Evolutionary conservation across 106 monocot genomes (phyloP).

Genomic region (Acanthochlamys bracteata): DNA sequence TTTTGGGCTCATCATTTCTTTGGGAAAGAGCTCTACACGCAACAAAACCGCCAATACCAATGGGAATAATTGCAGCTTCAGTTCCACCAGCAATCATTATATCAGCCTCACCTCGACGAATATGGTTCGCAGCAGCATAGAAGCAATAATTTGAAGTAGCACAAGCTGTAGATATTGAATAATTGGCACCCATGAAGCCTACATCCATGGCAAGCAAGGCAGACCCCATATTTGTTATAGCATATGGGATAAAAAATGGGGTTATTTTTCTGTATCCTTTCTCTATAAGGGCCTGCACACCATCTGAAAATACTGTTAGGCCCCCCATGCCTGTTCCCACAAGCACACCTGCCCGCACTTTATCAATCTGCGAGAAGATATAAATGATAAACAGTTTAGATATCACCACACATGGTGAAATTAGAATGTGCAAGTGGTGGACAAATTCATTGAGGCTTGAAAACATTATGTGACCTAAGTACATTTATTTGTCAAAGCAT

Average conservation of each 20-base stretch:
- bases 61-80: constrained; percentile 98
- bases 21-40: constrained; percentile 94
- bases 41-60: constrained; percentile 95
- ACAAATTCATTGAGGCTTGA: no score
- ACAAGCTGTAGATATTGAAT: constrained; percentile 99
- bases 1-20: constrained; percentile 90
- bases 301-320: constrained; percentile 78
- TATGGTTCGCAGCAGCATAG: constrained; percentile 96
- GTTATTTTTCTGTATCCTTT: constrained; percentile 93
- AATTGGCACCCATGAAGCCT: constrained; percentile 98
- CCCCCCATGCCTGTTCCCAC: constrained; percentile 98
- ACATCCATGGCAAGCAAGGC: constrained; percentile 96
- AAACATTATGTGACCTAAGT: no score
- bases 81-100: constrained; percentile 97
- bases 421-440: no score
- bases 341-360: constrained; percentile 82
- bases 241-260: constrained; percentile 91
- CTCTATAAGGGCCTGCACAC: constrained; percentile 89
- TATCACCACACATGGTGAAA: no score
- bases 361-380: constrained; percentile 61
- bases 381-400: neutral
- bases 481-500: no score
- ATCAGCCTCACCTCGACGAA: constrained; percentile 88
- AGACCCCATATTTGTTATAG: constrained; percentile 98
- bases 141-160: constrained; percentile 98